These are phyloP conservation scores for Aeminium ludgeri DNA, from an alignment of 495 filamentous ascomycete species.

Conservation along the genomic window DNA sequence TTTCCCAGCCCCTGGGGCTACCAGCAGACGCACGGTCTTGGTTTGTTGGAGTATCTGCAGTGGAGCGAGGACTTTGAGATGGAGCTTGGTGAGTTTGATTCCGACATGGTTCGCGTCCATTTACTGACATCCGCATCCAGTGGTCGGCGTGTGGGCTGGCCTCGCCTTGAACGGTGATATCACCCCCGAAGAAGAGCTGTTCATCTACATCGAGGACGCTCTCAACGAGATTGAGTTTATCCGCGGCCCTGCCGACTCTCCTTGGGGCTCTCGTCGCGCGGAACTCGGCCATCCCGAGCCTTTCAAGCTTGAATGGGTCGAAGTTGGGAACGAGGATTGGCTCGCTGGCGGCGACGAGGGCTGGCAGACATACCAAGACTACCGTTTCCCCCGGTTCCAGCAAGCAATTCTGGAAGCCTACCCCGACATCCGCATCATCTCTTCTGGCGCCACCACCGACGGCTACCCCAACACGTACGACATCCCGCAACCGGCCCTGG, in stretches of 20 bases:
- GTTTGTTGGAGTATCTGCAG: slow-evolving; percentile 21
- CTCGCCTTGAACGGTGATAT: slow-evolving; percentile 16
- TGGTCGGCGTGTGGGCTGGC: slow-evolving; percentile 21
- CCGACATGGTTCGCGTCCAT: not conserved
- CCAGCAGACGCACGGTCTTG: slow-evolving; percentile 21
- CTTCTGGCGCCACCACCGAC: slow-evolving; percentile 4
- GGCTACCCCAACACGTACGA: not conserved
- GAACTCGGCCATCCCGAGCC: slow-evolving; percentile 39
- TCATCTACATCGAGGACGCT: slow-evolving; percentile 37
- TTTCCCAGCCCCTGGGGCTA: slow-evolving; percentile 20
- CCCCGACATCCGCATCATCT: slow-evolving; percentile 41
- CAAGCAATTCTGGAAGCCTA: slow-evolving; percentile 38
- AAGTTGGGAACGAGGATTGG: slow-evolving; percentile 49
- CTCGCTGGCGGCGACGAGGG: slow-evolving; percentile 30
- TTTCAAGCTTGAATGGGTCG: slow-evolving; percentile 41
- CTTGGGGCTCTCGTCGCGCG: slow-evolving; percentile 40
- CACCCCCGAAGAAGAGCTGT: slow-evolving; percentile 19
- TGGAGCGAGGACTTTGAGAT: slow-evolving; percentile 21
- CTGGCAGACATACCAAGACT: slow-evolving; percentile 34
- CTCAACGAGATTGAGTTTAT: slow-evolving; percentile 54
- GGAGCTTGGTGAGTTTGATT: slow-evolving; percentile 11
- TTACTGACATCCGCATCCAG: not conserved
- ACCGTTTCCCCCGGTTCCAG: slow-evolving; percentile 39
- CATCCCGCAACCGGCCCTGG: slow-evolving; percentile 1
- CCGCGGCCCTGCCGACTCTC: slow-evolving; percentile 33